These are phyloP conservation scores for Mallotus japonicus DNA, from an alignment of 441 rosid species.

Conservation along the genomic window DNA sequence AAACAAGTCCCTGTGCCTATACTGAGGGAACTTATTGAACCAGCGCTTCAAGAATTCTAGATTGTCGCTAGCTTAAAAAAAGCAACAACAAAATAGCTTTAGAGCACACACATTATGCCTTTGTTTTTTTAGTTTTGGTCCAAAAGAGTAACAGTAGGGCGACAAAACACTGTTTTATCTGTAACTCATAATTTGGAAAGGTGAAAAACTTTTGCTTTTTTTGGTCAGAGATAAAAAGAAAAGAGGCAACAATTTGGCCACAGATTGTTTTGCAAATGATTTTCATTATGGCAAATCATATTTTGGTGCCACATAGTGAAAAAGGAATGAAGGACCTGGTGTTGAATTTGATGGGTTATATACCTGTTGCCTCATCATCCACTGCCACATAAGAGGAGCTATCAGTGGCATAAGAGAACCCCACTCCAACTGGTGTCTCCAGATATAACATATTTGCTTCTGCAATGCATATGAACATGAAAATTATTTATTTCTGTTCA, in stretches of 20 bases:
- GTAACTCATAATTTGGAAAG: conserved; percentile 2
- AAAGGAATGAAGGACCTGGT: conserved; percentile 7
- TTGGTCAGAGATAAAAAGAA: conserved; percentile 5
- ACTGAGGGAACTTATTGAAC: conserved; percentile 88
- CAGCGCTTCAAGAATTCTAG: conserved; percentile 83
- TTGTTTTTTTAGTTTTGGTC: neutral
- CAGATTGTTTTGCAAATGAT: conserved; percentile 1
- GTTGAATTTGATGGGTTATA: conserved; percentile 12
- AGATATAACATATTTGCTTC: conserved; percentile 95
- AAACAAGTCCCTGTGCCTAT: conserved; percentile 76
- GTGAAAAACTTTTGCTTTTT: conserved; percentile 13
- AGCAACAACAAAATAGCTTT: conserved; percentile 18
- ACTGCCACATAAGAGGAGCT: conserved; percentile 66
- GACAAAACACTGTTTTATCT: conserved; percentile 21
- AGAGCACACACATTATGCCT: no score
- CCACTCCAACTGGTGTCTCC: conserved; percentile 96
- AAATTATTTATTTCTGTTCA: neutral
- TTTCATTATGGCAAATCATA: neutral
- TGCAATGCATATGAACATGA: conserved; percentile 34
- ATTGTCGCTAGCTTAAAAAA: conserved; percentile 80
- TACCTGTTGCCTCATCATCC: conserved; percentile 84
- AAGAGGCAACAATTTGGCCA: conserved; percentile 1
- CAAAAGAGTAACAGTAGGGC: conserved; percentile 3
- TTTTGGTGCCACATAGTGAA: conserved; percentile 5
- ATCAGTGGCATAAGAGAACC: conserved; percentile 88